Evolutionary conservation across 208 protist genomes (phyloP), one percentile per base, ranked within the genome.

Genomic region (Crithidia fasciculata): DNA sequence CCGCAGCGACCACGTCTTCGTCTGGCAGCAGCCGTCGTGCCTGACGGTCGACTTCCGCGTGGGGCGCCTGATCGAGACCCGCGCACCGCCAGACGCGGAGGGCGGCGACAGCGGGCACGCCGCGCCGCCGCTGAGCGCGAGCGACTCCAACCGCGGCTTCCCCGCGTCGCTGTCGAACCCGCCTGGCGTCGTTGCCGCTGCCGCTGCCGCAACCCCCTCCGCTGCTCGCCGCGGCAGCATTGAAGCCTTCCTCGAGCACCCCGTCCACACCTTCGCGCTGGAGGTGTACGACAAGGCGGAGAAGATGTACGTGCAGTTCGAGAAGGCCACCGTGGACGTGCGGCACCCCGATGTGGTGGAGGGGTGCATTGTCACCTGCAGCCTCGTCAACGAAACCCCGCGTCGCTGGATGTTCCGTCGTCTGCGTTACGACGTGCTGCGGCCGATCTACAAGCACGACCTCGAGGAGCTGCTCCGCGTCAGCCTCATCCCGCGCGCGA

Each of bases 221-320:
- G 41, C 55, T 56, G n/a, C 47, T 16, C 37, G 62, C 58, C 74
- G 52, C 41, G 67, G 59, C 71, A 64, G 61, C 74, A 19, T 57
- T 7, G 62, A 68, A 56, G 54, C 44, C 67, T 68, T 58, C 64
- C 55, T 72, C 54, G 80, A 83, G 8, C 36, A 56, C 15, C 82
- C 86, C 10, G 70, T 63, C 5, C 86, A 85, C 63, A 86, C 76
- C 40, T 94, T 83, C 80, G 80, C 78, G 43, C 79, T 96, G 39
- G 91, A 96, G 72, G 88, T 92, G 58, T 96, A 94, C 80, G 87
- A 96, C 75, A 94, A 93, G 67, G 44, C 58, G 12, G 86, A 90
- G 78, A 93, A 93, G 84, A 75, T 84, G 60, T 96, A 94, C 76
- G 83, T 82, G 56, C 86, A 90, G 72, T 94, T 82, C 78, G 84